phyloP scores from a whole-genome alignment of 805 yeast genomes.

The Myxozyma neglecta region DNA sequence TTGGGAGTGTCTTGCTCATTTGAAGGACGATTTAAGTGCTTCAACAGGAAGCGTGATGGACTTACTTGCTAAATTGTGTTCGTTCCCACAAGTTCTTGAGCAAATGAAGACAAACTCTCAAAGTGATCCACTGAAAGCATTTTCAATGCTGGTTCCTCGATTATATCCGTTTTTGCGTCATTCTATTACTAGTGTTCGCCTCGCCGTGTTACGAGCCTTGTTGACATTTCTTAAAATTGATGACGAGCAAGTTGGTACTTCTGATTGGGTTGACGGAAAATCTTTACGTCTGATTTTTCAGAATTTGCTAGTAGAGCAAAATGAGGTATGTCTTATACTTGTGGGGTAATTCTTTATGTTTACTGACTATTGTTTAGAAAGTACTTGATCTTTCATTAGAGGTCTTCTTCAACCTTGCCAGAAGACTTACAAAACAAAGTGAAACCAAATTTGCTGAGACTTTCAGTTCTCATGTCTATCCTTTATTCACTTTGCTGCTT shows the following conservation, averaged over 20 bases:
- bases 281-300: constrained; percentile 78
- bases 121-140: constrained; percentile 53
- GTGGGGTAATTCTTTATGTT: not conserved
- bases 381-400: constrained; percentile 24
- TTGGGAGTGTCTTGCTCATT: constrained; percentile 85
- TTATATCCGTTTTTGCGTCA: constrained; percentile 91
- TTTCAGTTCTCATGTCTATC: constrained; percentile 57
- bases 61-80: constrained; percentile 79
- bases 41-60: constrained; percentile 97
- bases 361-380: not conserved
- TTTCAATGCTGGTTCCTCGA: constrained; percentile 79
- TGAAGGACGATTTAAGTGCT: constrained; percentile 90
- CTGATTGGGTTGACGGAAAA: constrained; percentile 74
- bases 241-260: constrained; percentile 41
- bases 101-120: constrained; percentile 64
- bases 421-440: constrained; percentile 6
- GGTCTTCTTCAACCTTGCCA: constrained; percentile 21
- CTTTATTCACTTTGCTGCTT: constrained; percentile 63
- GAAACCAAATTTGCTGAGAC: constrained; percentile 47
- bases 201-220: constrained; percentile 79
- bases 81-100: constrained; percentile 73
- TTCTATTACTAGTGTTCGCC: constrained; percentile 86
- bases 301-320: constrained; percentile 86
- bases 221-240: constrained; percentile 64
- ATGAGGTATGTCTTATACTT: constrained; percentile 44